Base-by-base conservation (phyloP, 2,329 filamentous ascomycete species). In the Ophiocordyceps australis region DNA sequence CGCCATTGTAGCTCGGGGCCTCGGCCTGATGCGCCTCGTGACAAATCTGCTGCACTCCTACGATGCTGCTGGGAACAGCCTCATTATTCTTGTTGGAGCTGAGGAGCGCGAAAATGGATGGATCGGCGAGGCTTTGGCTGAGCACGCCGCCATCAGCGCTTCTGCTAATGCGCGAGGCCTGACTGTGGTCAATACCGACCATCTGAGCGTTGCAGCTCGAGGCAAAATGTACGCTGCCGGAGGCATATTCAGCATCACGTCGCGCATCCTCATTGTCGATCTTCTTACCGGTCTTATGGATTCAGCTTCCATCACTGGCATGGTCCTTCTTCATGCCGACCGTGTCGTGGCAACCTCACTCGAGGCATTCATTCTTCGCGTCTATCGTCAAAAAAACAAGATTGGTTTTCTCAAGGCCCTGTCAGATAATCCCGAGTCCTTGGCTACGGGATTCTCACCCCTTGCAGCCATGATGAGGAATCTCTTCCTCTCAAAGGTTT, bases 31-130 rank as follows among this genome's bases (percentile, higher is more conserved):
- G 47, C 81, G 83, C 37, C 69, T 98, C 30, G 68, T 94, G 42
- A 91, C 82, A n/a, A 98, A 95, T 46, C 67, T 98, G 20, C 69
- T 98, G 16, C 89, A 98, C 52, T 85, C 85, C 13, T 94, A 94
- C 54, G 89, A 98, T 63, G 85, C 83, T 2, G 82, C 82, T 4
- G 89, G 89, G 10, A 91, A 89, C 52, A 95, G 92, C 43, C 59
- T 98, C 28, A 74, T 98, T 25, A 60, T 98, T 23, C 55, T 98
- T 13, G 72, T 95, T 22, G 85, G 83, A 8, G 85, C 89, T 19
- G 79, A 89, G 32, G 83, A 94, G 18, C 72, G 80, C 31, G 89
- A 98, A 45, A 94, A 94, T 67, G 74, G 76, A 29, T 95, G 86
- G 85, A 83, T 98, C 32, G 89, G 89, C 37, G 89, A 95, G 56